Conservation (phyloP, 2,329 filamentous ascomycete species). For the Tolypocladium tropicale region DNA sequence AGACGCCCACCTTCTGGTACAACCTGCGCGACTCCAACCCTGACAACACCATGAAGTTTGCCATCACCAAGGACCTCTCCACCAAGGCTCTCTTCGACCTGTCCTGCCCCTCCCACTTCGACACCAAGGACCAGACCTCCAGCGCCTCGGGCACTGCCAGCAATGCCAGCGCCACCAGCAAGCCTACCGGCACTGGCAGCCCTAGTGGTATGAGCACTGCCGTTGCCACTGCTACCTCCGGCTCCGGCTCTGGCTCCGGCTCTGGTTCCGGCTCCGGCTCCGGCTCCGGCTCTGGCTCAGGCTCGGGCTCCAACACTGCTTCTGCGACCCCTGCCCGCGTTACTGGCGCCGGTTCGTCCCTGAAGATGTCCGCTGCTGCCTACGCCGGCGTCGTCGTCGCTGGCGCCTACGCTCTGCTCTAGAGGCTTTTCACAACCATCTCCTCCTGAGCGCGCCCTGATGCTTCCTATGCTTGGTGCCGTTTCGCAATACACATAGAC, state of each 20-base stretch:
- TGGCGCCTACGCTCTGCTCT: background rate
- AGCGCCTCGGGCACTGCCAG: background rate
- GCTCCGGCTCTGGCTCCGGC: conserved; percentile 2
- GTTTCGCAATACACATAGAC: background rate
- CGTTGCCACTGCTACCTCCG: conserved; percentile 2
- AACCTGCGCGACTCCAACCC: conserved; percentile 50
- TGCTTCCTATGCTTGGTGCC: background rate
- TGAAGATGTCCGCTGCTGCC: background rate
- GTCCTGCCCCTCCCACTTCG: conserved; percentile 36
- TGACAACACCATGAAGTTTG: conserved; percentile 48
- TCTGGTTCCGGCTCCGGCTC: conserved; percentile 2
- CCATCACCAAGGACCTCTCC: conserved; percentile 41
- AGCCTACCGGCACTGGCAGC: conserved; percentile 1
- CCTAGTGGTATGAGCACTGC: conserved; percentile 1
- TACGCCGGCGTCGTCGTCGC: background rate
- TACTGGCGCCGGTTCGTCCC: background rate
- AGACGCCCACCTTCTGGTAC: conserved; percentile 52
- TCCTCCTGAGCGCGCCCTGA: background rate
- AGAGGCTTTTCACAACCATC: background rate
- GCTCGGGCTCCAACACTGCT: conserved; percentile 2
- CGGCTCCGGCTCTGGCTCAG: background rate
- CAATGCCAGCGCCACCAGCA: conserved; percentile 1
- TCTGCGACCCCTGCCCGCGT: background rate
- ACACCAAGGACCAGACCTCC: conserved; percentile 16
- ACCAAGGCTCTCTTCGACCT: conserved; percentile 43